phyloP scores from a whole-genome alignment of 106 monocot genomes.

The Amphibolis antarctica region DNA sequence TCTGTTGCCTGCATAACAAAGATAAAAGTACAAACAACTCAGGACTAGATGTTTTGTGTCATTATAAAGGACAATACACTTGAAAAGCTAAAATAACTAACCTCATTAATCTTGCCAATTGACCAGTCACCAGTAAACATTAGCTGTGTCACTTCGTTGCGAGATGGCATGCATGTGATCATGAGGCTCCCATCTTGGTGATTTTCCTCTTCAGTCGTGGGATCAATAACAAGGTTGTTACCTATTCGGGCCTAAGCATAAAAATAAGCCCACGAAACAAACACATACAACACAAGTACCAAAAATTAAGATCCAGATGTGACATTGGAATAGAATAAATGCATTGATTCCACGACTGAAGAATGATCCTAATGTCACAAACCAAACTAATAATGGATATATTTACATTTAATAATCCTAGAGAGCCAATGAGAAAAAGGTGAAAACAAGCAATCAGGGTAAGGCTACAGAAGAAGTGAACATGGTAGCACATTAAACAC shows the following conservation, averaged over 20 bases:
- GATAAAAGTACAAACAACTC: not conserved
- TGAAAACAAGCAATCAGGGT: too few species aligned
- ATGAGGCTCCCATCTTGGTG: constrained; percentile 70
- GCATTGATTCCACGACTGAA: too few species aligned
- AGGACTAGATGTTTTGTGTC: not conserved
- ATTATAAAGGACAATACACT: not conserved
- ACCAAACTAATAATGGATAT: too few species aligned
- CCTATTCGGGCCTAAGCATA: constrained; percentile 57
- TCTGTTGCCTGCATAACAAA: constrained; percentile 65
- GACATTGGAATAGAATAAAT: too few species aligned
- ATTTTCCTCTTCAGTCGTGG: constrained; percentile 74
- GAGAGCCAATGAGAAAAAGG: too few species aligned
- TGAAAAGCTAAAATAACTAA: constrained; percentile 4
- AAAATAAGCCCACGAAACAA: not conserved
- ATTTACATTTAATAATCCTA: too few species aligned
- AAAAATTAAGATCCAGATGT: too few species aligned
- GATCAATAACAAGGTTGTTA: constrained; percentile 71
- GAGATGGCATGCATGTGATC: constrained; percentile 73
- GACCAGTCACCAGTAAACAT: constrained; percentile 93
- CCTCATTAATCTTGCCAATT: constrained; percentile 64
- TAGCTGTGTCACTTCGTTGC: constrained; percentile 74
- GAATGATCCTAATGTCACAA: too few species aligned
- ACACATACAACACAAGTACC: too few species aligned
- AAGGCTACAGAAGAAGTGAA: too few species aligned
- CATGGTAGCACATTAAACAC: too few species aligned